A percentile compares a stretch with the other conserved stretches of the same genome.
phyloP scores from a whole-genome alignment of 2,329 filamentous ascomycete species.

The Botryosphaeria dothidea region DNA sequence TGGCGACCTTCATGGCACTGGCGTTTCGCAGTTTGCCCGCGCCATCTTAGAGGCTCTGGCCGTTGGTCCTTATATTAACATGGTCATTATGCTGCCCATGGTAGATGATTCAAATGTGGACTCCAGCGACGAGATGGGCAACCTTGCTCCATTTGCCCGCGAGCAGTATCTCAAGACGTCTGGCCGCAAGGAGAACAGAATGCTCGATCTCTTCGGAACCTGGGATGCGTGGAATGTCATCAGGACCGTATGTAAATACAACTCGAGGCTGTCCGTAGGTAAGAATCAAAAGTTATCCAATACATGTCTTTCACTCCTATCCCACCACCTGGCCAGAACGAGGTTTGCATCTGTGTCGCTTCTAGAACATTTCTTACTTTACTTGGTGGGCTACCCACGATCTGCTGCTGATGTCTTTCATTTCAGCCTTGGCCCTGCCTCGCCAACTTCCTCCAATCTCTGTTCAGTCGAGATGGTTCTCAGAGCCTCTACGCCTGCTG shows the following conservation, averaged over 20 bases:
- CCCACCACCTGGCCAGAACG: too few relatives aligned
- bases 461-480: constrained; percentile 63
- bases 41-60: constrained; percentile 78
- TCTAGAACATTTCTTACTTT: too few relatives aligned
- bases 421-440: constrained; percentile 58
- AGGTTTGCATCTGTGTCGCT: too few relatives aligned
- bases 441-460: constrained; percentile 58
- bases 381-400: too few relatives aligned
- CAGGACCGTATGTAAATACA: constrained; percentile 82
- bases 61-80: constrained; percentile 72
- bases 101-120: constrained; percentile 68
- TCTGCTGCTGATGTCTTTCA: constrained; percentile 7
- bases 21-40: constrained; percentile 74
- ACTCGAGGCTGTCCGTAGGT: constrained; percentile 79
- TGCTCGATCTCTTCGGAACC: constrained; percentile 66
- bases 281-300: constrained; percentile 44
- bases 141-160: constrained; percentile 52
- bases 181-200: constrained; percentile 3
- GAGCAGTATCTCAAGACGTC: constrained; percentile 32
- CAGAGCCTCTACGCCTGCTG: constrained; percentile 61
- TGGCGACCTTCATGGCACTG: constrained; percentile 49
- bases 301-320: neutral
- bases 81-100: constrained; percentile 83
- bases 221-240: constrained; percentile 97
- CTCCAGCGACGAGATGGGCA: constrained; percentile 52